A percentile compares a stretch with the other conserved stretches of the same genome.
Conservation (phyloP, 805 yeast genomes). For the Saccharomyces jurei region DNA sequence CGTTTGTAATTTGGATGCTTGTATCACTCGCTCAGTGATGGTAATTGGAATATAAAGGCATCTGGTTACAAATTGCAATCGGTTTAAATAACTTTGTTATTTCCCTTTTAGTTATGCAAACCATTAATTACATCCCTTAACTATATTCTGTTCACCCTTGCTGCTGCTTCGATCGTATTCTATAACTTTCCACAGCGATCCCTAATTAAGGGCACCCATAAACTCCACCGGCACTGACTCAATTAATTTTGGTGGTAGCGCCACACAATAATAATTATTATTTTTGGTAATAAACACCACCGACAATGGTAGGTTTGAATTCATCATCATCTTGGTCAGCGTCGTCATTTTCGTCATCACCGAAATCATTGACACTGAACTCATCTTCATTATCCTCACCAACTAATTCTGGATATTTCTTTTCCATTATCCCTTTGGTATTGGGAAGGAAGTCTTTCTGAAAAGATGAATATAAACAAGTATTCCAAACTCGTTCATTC, state of each 20-base stretch:
- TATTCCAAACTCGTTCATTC: constrained; percentile 17
- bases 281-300: constrained; percentile 11
- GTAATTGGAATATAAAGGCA: neutral
- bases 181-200: neutral
- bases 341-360: neutral
- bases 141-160: neutral
- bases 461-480: constrained; percentile 10
- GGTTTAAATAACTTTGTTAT: constrained; percentile 49
- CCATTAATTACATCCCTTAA: neutral
- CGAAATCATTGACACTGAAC: neutral
- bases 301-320: constrained; percentile 13
- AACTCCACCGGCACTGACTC: constrained; percentile 42
- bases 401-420: neutral
- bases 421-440: neutral
- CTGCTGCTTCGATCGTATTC: neutral
- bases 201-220: neutral
- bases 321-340: constrained; percentile 11
- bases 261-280: constrained; percentile 24
- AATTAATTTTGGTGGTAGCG: constrained; percentile 43
- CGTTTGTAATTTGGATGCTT: constrained; percentile 8
- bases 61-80: constrained; percentile 38
- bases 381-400: neutral
- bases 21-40: constrained; percentile 58
- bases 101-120: neutral
- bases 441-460: constrained; percentile 4